Base-by-base conservation (phyloP, 805 yeast species). In the Yueomyces sp. region DNA sequence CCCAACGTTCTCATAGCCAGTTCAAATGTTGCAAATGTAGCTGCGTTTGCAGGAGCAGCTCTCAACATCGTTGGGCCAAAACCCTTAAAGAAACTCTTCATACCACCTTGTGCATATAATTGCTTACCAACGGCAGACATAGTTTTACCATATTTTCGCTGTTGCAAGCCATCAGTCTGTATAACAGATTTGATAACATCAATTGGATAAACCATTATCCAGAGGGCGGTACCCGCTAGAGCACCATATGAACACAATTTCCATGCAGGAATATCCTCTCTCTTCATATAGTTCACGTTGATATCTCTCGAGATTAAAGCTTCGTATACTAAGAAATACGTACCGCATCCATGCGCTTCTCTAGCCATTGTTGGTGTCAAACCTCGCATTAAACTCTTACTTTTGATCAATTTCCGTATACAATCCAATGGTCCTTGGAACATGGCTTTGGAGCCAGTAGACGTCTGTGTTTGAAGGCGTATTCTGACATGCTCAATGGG, bases 31-130 rank as follows among this genome's bases (percentile, higher is more conserved):
- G 86, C 84, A 67, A 92, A 92, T 0, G 98, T 92, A 33, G 94
- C 95, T 36, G 96, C 98, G 59, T 92, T 92, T 8, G 94, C 98
- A 2, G 98, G 98, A 2, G 95, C 95, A 42, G 98, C 97, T 67
- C 98, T 82, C 50, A 92, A 67, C 47, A 92, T 77, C 0, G 97
- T 88, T 40, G 98, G 96, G 19, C 79, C 66, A 58, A 92, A 88
- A 1, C 98, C 98, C 63, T 80, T 81, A 67, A 85, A 82, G 57
- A 90, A 83, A 0, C 95, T 95, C 47, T 70, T 68, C 36, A 78
- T 49, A 28, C 97, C 96, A 44, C 70, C 66, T 8, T 70, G 69
- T 41, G 60, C 63, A 56, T 60, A 70, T n/a, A 85, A 72, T 46
- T 70, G 69, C 49, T 72, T 76, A 6, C 74, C 48, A 11, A 85